Evolutionary conservation across 2,329 filamentous ascomycete genomes (phyloP).

Genomic region (Hypoxylon sp.): DNA sequence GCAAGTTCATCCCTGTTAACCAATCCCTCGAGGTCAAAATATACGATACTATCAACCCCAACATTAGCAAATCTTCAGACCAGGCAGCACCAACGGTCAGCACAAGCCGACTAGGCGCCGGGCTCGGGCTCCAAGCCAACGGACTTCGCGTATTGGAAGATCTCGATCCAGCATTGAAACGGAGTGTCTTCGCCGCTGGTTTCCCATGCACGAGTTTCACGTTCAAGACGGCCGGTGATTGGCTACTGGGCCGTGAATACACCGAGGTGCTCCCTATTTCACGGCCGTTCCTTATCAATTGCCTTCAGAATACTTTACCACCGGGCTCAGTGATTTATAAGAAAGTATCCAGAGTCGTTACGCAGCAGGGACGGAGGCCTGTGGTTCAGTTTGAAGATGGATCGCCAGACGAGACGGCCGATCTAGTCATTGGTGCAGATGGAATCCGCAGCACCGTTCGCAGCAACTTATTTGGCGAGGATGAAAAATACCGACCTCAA

Average conservation of each 20-base stretch:
- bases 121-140: slow-evolving; percentile 38
- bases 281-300: slow-evolving; percentile 33
- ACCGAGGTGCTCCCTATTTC: slow-evolving; percentile 34
- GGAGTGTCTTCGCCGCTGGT: slow-evolving; percentile 28
- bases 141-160: slow-evolving; percentile 32
- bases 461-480: slow-evolving; percentile 29
- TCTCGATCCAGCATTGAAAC: slow-evolving; percentile 25
- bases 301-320: slow-evolving; percentile 32
- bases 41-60: slow-evolving; percentile 29
- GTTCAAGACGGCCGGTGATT: slow-evolving; percentile 30
- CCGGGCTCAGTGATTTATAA: slow-evolving; percentile 24
- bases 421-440: slow-evolving; percentile 35
- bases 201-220: slow-evolving; percentile 37
- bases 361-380: slow-evolving; percentile 24
- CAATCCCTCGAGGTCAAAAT: slow-evolving; percentile 29
- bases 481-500: slow-evolving; percentile 27
- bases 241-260: slow-evolving; percentile 33
- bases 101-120: slow-evolving; percentile 36
- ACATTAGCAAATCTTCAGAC: neutral
- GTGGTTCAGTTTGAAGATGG: slow-evolving; percentile 34
- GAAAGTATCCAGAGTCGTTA: slow-evolving; percentile 25
- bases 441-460: slow-evolving; percentile 37
- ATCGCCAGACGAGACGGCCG: slow-evolving; percentile 31
- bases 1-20: slow-evolving; percentile 32
- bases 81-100: slow-evolving; percentile 10